A percentile compares a stretch with the other conserved stretches of the same genome.
These are phyloP conservation scores for Linnemannia elongata DNA, from an alignment of 192 early-diverging fungal genomes.

Conservation along the genomic window DNA sequence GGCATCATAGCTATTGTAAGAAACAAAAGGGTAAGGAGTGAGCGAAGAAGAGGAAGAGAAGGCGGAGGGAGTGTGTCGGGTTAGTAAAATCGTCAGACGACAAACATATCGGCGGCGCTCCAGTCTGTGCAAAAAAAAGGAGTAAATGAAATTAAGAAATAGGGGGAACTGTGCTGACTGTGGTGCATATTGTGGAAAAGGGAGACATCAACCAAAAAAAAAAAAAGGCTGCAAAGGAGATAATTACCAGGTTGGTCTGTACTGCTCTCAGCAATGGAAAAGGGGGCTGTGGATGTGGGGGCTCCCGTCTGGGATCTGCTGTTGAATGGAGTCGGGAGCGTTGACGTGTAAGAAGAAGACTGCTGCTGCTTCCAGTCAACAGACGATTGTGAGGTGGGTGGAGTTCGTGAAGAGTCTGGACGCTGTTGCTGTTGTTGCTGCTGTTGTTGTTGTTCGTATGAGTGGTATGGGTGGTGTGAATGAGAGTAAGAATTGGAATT, in stretches of 20 bases:
- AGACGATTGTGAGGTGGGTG: not conserved
- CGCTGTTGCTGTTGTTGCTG: too few relatives aligned
- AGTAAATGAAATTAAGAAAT: too few relatives aligned
- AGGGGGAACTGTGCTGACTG: not conserved
- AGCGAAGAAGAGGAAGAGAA: not conserved
- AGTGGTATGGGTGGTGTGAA: conserved; percentile 11
- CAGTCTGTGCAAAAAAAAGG: not conserved
- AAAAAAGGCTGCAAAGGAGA: not conserved
- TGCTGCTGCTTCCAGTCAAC: conserved; percentile 22
- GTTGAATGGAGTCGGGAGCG: conserved; percentile 14
- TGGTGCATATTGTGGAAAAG: not conserved
- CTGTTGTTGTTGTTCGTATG: not conserved
- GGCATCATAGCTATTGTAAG: conserved; percentile 35
- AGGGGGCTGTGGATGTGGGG: conserved; percentile 8
- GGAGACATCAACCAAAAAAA: not conserved
- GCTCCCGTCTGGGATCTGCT: conserved; percentile 18
- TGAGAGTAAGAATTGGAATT: conserved; percentile 20
- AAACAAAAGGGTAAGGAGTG: not conserved
- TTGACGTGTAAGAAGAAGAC: conserved; percentile 25
- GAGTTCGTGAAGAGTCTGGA: not conserved
- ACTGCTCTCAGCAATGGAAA: conserved; percentile 1
- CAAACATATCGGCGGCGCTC: not conserved
- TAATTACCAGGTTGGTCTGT: conserved; percentile 32
- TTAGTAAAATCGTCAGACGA: not conserved
- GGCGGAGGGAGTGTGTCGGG: not conserved